Base-by-base conservation (phyloP, 768 basidiomycete genomes). In the Cystofilobasidium bisporidii region DNA sequence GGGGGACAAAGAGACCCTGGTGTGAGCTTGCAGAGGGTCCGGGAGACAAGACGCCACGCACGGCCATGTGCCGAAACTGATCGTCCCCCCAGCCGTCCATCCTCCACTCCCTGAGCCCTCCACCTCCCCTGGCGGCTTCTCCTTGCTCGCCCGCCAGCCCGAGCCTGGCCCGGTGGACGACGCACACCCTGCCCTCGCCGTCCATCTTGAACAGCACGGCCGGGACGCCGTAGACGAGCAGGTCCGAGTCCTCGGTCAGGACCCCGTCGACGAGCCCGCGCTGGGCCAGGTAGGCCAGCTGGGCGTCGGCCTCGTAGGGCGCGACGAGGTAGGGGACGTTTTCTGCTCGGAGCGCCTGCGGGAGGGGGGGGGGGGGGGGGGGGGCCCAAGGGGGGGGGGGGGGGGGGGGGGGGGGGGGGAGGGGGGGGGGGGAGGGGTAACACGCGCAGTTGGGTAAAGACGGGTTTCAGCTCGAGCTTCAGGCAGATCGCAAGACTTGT, bases 241-340 rank as follows among this genome's bases (percentile, higher is more conserved):
- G 81, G 77, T 99, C 96, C 0, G 93, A 97, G 78, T 98, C 96
- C 78, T 99, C 96, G 1, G 96, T 98, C 72, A 99, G 83, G 76
- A 99, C 87, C 2, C 86, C 96, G 75, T 93, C 87, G 47, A 91
- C 89, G 40, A 88, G 73, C 22, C 90, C 90, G 50, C 80, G 76
- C 59, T 83, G 84, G 74, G 98, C 96, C 53, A 99, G 83, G 77
- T 87, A 97, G 55, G 90, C 87, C 65, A 99, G 83, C 76, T 99
- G 96, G 1, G 96, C 91, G 74, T 99, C 96, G 0, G 96, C 96
- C 80, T 99, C 96, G 76, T 98, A 99, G 0, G 96, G 96, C 5
- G 96, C 94, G 22, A 98, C 96, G 45, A 98, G 80, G 74, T 94
- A 96, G 24, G 82, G 75, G 11, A 98, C 83, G 22, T 79, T 78